These are phyloP conservation scores for Melanogaster broomeanus DNA, from an alignment of 768 basidiomycete species.

Conservation along the genomic window DNA sequence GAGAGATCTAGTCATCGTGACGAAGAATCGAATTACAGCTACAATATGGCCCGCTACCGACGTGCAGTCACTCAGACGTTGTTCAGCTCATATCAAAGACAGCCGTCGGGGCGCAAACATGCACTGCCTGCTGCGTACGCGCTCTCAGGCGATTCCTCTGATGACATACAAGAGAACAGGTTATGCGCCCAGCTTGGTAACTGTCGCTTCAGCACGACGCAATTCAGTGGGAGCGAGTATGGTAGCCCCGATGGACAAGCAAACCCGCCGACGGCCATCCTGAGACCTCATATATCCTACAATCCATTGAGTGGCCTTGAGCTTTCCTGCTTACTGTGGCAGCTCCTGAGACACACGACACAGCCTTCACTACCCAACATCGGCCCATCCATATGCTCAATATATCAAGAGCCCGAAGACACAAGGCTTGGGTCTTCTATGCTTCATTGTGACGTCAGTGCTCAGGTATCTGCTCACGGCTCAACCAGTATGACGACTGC, in stretches of 20 bases:
- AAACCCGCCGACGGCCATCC: constrained; percentile 27
- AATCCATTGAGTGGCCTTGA: constrained; percentile 7
- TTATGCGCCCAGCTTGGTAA: constrained; percentile 24
- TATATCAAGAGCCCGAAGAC: constrained; percentile 20
- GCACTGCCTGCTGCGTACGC: constrained; percentile 9
- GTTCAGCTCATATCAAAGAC: constrained; percentile 21
- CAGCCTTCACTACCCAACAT: constrained; percentile 28
- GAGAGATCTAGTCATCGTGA: constrained; percentile 8
- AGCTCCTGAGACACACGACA: constrained; percentile 25
- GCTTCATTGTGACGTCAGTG: constrained; percentile 24
- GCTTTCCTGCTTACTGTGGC: constrained; percentile 24
- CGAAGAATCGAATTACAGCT: constrained; percentile 21
- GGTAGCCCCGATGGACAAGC: constrained; percentile 19
- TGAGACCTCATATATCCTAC: constrained; percentile 25
- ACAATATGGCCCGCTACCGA: constrained; percentile 19
- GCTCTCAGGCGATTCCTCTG: constrained; percentile 13
- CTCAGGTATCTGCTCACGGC: constrained; percentile 12
- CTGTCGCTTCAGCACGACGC: constrained; percentile 27
- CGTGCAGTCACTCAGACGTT: constrained; percentile 19
- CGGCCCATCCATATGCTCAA: constrained; percentile 17
- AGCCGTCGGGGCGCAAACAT: constrained; percentile 11
- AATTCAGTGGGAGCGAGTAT: constrained; percentile 11
- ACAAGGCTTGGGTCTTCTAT: constrained; percentile 19
- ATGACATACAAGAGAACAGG: constrained; percentile 25
- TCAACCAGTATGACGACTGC: constrained; percentile 12